phyloP scores from a whole-genome alignment of 306 rosid genomes.

The Lithocarpus polystachyus region DNA sequence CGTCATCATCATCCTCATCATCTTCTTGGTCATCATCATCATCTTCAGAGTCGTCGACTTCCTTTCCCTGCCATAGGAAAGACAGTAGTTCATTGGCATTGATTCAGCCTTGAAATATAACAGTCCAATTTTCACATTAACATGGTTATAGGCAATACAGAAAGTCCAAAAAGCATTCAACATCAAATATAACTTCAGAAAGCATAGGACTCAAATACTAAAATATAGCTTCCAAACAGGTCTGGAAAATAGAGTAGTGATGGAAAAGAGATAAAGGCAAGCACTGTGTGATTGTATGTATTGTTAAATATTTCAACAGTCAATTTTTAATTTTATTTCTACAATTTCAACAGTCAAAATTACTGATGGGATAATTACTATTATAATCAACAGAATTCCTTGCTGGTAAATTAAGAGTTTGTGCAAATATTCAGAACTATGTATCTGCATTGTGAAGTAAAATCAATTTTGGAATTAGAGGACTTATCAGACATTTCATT shows the following conservation, averaged over 20 bases:
- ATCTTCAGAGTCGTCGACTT: constrained; percentile 62
- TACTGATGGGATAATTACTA: not conserved
- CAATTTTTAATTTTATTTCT: too few relatives aligned
- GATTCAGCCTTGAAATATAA: not conserved
- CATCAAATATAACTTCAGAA: not conserved
- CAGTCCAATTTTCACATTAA: not conserved
- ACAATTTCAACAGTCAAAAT: too few relatives aligned
- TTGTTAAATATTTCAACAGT: too few relatives aligned
- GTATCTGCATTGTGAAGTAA: too few relatives aligned
- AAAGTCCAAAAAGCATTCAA: not conserved
- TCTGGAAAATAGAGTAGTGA: not conserved
- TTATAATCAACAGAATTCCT: not conserved
- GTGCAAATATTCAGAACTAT: too few relatives aligned
- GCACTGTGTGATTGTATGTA: not conserved
- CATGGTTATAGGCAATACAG: not conserved
- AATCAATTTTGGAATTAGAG: too few relatives aligned
- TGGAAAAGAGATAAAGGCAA: not conserved
- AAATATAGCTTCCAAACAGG: not conserved
- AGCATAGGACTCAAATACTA: not conserved
- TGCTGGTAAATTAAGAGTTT: not conserved
- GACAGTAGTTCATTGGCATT: not conserved
- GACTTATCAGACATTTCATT: too few relatives aligned
- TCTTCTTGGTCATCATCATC: constrained; percentile 58
- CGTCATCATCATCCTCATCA: constrained; percentile 52
- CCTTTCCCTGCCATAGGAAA: constrained; percentile 47